Conservation (phyloP, 495 filamentous ascomycete species). For the Hypoxylon lienhwacheense region DNA sequence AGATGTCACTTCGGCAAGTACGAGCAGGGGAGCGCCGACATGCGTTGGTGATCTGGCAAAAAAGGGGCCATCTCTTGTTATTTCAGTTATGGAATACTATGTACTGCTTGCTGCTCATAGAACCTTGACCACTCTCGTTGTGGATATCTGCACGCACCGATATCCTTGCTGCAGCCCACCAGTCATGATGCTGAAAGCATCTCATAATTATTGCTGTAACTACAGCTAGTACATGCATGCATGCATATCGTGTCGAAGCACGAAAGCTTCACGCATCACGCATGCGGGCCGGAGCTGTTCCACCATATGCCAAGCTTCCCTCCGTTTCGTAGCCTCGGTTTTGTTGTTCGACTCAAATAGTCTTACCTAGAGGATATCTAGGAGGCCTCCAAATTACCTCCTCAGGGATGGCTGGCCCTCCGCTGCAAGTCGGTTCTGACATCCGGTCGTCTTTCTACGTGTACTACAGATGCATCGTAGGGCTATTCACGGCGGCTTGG, state of each 20-base stretch:
- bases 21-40: slow-evolving; percentile 17
- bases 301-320: slow-evolving; percentile 22
- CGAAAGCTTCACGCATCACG: slow-evolving; percentile 22
- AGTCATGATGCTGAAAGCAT: slow-evolving; percentile 25
- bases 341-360: slow-evolving; percentile 17
- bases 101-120: slow-evolving; percentile 17
- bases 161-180: slow-evolving; percentile 24
- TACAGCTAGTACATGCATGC: slow-evolving; percentile 32
- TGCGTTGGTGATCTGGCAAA: slow-evolving; percentile 30
- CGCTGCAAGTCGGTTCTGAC: slow-evolving; percentile 16
- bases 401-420: slow-evolving; percentile 7
- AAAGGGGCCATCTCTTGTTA: slow-evolving; percentile 2
- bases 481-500: slow-evolving; percentile 31
- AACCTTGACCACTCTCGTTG: slow-evolving; percentile 5
- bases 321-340: slow-evolving; percentile 4
- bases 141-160: slow-evolving; percentile 16
- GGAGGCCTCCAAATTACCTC: slow-evolving; percentile 29
- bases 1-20: slow-evolving; percentile 18
- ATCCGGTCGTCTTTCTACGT: slow-evolving; percentile 11
- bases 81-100: slow-evolving; percentile 2
- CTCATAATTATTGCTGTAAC: slow-evolving; percentile 16
- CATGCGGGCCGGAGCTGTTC: slow-evolving; percentile 24
- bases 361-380: too few relatives aligned
- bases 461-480: slow-evolving; percentile 18
- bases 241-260: slow-evolving; percentile 24